Evolutionary conservation across 768 basidiomycete species (phyloP).

Genomic region (Pleurotus djamor): DNA sequence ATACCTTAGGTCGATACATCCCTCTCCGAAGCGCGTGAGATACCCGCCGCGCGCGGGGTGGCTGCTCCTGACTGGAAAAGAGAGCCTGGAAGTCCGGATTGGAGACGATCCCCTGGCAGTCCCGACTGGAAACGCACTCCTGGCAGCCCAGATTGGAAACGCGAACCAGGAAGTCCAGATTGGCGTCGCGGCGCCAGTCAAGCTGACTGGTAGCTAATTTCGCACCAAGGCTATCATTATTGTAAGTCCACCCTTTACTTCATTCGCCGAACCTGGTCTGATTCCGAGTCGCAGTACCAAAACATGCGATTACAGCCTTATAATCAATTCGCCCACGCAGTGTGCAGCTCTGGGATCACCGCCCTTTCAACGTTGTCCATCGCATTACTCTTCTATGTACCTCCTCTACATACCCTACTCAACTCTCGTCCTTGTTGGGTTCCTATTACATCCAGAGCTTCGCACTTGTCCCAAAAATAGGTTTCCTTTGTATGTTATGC

Average conservation of each 20-base stretch:
- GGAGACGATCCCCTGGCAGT: slow-evolving; percentile 12
- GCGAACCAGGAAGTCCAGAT: slow-evolving; percentile 11
- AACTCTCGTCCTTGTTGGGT: not conserved
- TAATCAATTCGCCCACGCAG: too few species aligned
- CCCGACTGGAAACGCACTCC: slow-evolving; percentile 4
- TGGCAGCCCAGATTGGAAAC: slow-evolving; percentile 15
- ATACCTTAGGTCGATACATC: not conserved
- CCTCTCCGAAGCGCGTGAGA: slow-evolving; percentile 3
- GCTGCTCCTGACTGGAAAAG: slow-evolving; percentile 8
- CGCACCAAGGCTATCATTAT: not conserved
- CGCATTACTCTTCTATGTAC: not conserved
- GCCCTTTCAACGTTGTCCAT: not conserved
- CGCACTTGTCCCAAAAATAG: not conserved
- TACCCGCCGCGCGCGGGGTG: slow-evolving; percentile 17
- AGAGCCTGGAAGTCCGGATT: slow-evolving; percentile 9
- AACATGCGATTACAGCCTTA: too few species aligned
- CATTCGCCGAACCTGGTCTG: not conserved
- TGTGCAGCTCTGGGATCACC: not conserved
- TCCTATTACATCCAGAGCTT: not conserved
- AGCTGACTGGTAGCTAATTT: slow-evolving; percentile 4
- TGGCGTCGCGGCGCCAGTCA: slow-evolving; percentile 9
- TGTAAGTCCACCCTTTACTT: not conserved
- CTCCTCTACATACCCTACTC: not conserved
- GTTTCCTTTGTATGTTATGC: not conserved
- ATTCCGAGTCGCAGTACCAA: too few species aligned